A percentile compares a stretch with the other conserved stretches of the same genome.
These are phyloP conservation scores for Phytophthora niederhauseri DNA, from an alignment of 352 stramenopile species.

Conservation along the genomic window DNA sequence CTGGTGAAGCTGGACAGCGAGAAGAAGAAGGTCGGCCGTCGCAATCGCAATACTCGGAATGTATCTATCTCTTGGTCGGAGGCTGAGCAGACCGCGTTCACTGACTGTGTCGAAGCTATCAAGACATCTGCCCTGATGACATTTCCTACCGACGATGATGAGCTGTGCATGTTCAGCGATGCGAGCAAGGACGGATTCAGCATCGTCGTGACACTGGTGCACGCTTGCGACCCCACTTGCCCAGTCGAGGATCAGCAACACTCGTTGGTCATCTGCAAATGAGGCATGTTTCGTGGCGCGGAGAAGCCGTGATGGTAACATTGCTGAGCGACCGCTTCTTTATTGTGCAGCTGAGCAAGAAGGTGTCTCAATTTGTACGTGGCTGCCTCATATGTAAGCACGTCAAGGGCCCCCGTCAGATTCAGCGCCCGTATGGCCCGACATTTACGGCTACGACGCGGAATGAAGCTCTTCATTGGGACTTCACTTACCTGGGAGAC, in stretches of 20 bases:
- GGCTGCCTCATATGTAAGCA: not conserved
- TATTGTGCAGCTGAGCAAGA: constrained; percentile 2
- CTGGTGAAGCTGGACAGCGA: constrained; percentile 12
- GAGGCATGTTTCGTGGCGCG: constrained; percentile 6
- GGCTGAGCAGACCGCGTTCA: not conserved
- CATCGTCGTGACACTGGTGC: not conserved
- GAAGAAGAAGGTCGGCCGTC: constrained; percentile 9
- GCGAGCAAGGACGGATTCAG: not conserved
- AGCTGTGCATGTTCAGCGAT: constrained; percentile 8
- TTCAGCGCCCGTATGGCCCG: not conserved
- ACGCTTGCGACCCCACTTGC: not conserved
- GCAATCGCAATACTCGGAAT: constrained; percentile 13
- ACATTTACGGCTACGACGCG: not conserved
- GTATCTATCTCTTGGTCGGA: constrained; percentile 4
- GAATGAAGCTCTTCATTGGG: not conserved
- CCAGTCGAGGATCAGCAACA: constrained; percentile 19
- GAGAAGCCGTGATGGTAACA: constrained; percentile 1
- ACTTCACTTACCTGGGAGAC: not conserved
- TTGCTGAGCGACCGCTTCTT: constrained; percentile 1
- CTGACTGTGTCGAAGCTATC: not conserved
- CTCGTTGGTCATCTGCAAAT: constrained; percentile 17
- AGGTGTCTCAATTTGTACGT: not conserved
- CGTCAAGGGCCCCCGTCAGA: not conserved
- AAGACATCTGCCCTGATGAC: constrained; percentile 3
- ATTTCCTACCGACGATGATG: constrained; percentile 4